Evolutionary conservation across 148 eudicot species (phyloP), one percentile per base, ranked within the genome.

Genomic region (Mesembryanthemum crystallinum): DNA sequence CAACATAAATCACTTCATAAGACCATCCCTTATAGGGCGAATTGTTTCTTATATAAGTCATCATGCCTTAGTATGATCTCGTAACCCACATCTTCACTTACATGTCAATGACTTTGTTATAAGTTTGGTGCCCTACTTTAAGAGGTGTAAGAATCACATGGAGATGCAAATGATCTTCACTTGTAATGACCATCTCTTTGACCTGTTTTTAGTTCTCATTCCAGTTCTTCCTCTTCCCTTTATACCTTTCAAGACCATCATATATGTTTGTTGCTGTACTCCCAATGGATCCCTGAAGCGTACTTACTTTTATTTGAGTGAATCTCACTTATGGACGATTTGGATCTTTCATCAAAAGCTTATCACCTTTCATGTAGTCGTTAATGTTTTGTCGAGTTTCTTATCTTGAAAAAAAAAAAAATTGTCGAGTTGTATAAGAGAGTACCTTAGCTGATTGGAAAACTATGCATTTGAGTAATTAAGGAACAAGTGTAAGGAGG

Each of bases 201-300:
- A 27, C 63, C 29, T 58, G 18, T 18, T 58, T 7, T 23, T n/a
- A 24, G 13, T 10, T 4, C 29, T 58, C 63, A 58, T 58, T 2
- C 63, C 35, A 61, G 42, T 11, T 37, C 69, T 37, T n/a, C 15
- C 27, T 24, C 18, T 67, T 42, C 4, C 17, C 54, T 23, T 27
- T 67, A 24, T 67, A 43, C n/a, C 30, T 12, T 67, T 64, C 13
- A 43, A n/a, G n/a, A 67, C 21, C 2, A 33, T 64, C 67, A 65
- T 37, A 8, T 35, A 37, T 65, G 69, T 65, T 37, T 37, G 49
- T 17, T 39, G 69, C 24, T 65, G 69, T n/a, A 7, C 69, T 65
- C 49, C 2, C 49, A 35, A 27, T 37, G 57, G 8, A 15, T 17
- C 12, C 57, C 52, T 64, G 23, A 39, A 32, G 68, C 18, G 1